These are phyloP conservation scores for Schizophyllum commune DNA, from an alignment of 1,284 basidiomycete species.

Conservation along the genomic window DNA sequence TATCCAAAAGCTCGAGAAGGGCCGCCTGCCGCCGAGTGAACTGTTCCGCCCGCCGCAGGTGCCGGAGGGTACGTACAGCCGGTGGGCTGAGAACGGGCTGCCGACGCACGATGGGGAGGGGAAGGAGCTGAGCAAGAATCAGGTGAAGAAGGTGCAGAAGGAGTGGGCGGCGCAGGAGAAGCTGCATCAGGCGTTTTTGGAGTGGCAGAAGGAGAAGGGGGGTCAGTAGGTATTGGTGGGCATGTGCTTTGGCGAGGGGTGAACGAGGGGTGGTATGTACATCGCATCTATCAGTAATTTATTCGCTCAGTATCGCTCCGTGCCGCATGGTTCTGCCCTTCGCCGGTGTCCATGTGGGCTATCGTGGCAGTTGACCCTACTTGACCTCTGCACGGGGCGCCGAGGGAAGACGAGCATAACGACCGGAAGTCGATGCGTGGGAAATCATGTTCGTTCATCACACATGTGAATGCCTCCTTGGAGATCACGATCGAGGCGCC, in stretches of 20 bases:
- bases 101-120: conserved; percentile 83
- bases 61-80: conserved; percentile 57
- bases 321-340: too few relatives aligned
- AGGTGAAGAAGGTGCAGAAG: conserved; percentile 77
- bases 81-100: conserved; percentile 82
- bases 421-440: too few relatives aligned
- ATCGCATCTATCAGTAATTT: neutral
- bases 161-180: conserved; percentile 73
- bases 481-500: neutral
- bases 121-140: conserved; percentile 79
- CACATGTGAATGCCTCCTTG: neutral
- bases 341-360: too few relatives aligned
- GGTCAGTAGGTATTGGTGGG: neutral
- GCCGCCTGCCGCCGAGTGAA: conserved; percentile 65
- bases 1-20: conserved; percentile 80
- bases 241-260: too few relatives aligned
- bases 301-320: neutral
- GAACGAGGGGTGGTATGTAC: too few relatives aligned
- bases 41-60: conserved; percentile 85
- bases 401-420: too few relatives aligned
- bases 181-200: conserved; percentile 34
- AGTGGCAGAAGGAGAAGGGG: neutral
- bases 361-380: too few relatives aligned
- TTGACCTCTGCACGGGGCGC: too few relatives aligned
- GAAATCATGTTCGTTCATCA: neutral